phyloP scores from a whole-genome alignment of 2,329 filamentous ascomycete species.

The Zasmidium angulare region DNA sequence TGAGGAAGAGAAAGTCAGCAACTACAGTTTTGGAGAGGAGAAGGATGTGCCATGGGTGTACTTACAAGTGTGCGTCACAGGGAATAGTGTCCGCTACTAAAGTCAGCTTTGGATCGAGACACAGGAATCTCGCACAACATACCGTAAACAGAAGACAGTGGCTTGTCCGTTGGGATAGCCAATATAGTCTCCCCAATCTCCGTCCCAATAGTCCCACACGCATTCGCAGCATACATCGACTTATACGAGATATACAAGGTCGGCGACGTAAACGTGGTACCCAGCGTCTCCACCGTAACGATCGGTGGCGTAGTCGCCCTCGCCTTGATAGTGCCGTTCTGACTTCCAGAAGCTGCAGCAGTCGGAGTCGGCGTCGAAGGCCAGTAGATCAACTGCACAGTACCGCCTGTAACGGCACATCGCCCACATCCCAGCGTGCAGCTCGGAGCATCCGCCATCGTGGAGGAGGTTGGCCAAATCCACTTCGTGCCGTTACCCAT shows the following conservation, averaged over 20 bases:
- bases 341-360: neutral
- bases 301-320: slow-evolving; percentile 1
- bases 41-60: no score
- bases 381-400: slow-evolving; percentile 24
- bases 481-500: slow-evolving; percentile 6
- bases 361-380: slow-evolving; percentile 12
- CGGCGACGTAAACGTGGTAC: slow-evolving; percentile 25
- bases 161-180: slow-evolving; percentile 15
- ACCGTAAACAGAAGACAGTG: slow-evolving; percentile 16
- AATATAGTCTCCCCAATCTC: slow-evolving; percentile 20
- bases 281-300: slow-evolving; percentile 16
- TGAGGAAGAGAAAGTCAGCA: no score
- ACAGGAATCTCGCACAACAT: no score
- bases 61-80: slow-evolving; percentile 7
- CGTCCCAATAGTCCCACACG: slow-evolving; percentile 16
- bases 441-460: slow-evolving; percentile 10
- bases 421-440: slow-evolving; percentile 22
- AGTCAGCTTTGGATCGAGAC: no score
- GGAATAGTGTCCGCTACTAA: neutral
- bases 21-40: no score
- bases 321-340: neutral
- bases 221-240: slow-evolving; percentile 22
- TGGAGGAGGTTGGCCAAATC: slow-evolving; percentile 17
- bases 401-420: slow-evolving; percentile 23
- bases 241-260: slow-evolving; percentile 27